Base-by-base conservation (phyloP, 805 yeast genomes). In the Wickerhamomyces silvicola region DNA sequence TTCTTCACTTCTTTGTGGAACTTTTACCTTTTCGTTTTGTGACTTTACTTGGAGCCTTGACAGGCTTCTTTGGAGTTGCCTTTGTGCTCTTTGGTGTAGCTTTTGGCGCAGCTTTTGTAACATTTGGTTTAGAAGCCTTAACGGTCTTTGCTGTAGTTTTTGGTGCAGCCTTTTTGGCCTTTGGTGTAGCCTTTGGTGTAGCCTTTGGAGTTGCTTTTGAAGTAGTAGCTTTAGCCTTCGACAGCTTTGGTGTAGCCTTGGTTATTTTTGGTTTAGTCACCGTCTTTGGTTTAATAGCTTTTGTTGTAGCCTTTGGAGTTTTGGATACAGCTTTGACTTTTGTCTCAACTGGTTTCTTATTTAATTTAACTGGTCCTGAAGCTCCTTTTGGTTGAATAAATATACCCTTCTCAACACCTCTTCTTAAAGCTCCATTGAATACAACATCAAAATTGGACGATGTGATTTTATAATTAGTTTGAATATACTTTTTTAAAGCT, bases 321-420 rank as follows among this genome's bases (percentile, higher is more conserved):
- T 48, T 56, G 17, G 54, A 43, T n/a, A 42, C 40, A 25, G 39
- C 36, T 32, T 52, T 50, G 27, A 51, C 38, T 27, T 46, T 48
- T 31, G 51, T 41, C 40, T 42, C 28, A n/a, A n/a, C n/a, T n/a
- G n/a, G n/a, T 30, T 38, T 38, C 56, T 52, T 48, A 56, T 54
- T 50, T 52, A 81, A 57, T 60, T 84, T 83, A 43, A 84, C 74
- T 28, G 94, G 84, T 30, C 94, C 95, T 10, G 94, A 78, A 13
- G 95, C 80, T 29, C 95, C 95, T 64, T 85, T 84, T 55, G 94
- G 94, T 62, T 83, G 94, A 28, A 70, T 56, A 44, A 85, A 82
- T 32, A 73, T 81, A 29, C 82, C 90, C n/a, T 75, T 56, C 39
- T 71, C 75, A 38, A 86, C 90, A 44, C 94, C 94, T 56, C 75